phyloP scores from a whole-genome alignment of 2,329 filamentous ascomycete genomes.

The Clonostachys sp. region DNA sequence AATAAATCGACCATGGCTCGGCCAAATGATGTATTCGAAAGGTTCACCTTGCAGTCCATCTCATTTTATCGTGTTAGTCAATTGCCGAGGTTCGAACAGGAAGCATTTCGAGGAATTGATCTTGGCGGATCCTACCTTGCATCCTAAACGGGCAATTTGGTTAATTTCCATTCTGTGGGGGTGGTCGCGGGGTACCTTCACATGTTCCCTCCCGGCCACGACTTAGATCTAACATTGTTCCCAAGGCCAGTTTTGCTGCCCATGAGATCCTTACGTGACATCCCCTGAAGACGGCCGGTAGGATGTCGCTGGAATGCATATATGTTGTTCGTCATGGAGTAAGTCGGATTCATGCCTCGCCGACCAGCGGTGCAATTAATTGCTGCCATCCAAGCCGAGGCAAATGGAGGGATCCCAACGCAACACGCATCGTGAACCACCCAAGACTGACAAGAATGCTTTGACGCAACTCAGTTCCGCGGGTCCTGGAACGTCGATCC shows the following conservation, averaged over 20 bases:
- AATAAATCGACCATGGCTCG: too few species aligned
- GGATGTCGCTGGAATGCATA: slow-evolving; percentile 65
- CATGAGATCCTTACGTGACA: background rate
- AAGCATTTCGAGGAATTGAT: too few species aligned
- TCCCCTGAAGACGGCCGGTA: background rate
- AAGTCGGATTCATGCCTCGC: slow-evolving; percentile 27
- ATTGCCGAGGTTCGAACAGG: too few species aligned
- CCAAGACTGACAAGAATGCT: background rate
- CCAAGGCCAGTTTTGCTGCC: background rate
- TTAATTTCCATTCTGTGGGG: too few species aligned
- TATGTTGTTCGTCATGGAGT: slow-evolving; percentile 74
- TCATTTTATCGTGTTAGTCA: too few species aligned
- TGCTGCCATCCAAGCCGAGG: background rate
- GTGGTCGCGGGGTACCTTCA: too few species aligned
- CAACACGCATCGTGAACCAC: background rate
- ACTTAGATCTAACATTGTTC: background rate
- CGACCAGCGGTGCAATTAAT: background rate
- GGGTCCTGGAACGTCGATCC: slow-evolving; percentile 85
- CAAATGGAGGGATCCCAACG: background rate
- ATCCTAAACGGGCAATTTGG: too few species aligned
- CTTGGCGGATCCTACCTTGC: too few species aligned
- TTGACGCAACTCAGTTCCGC: slow-evolving; percentile 63
- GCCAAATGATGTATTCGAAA: too few species aligned
- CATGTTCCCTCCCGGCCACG: too few species aligned
- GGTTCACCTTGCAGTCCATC: too few species aligned